Conservation (phyloP, 805 yeast species). For the Suhomyces emberorum region DNA sequence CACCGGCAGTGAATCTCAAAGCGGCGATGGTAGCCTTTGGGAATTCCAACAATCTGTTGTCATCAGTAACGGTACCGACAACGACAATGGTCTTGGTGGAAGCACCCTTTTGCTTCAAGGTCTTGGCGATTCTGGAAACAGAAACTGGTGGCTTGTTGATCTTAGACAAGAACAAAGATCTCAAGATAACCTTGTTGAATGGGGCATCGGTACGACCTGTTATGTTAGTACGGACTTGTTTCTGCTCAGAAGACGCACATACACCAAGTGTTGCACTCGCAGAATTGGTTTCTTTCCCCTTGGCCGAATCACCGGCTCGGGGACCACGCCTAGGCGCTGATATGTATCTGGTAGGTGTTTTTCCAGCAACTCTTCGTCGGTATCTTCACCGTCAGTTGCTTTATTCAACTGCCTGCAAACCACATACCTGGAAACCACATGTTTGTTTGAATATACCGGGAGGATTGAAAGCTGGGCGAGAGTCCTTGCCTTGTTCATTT, state of each 20-base stretch:
- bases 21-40: constrained; percentile 99
- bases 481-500: no score
- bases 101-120: constrained; percentile 78
- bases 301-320: constrained; percentile 15
- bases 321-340: neutral
- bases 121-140: constrained; percentile 83
- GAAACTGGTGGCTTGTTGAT: constrained; percentile 99
- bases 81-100: constrained; percentile 91
- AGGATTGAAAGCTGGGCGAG: no score
- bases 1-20: constrained; percentile 98
- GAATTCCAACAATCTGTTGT: constrained; percentile 86
- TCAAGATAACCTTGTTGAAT: constrained; percentile 97
- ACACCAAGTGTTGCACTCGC: constrained; percentile 24
- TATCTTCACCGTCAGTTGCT: constrained; percentile 8
- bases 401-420: neutral
- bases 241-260: constrained; percentile 48
- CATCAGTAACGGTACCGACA: constrained; percentile 99
- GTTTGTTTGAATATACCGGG: neutral
- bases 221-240: constrained; percentile 31
- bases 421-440: neutral
- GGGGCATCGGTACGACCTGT: constrained; percentile 97
- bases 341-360: neutral
- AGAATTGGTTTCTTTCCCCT: constrained; percentile 14
- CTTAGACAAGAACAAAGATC: constrained; percentile 94
- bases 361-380: constrained; percentile 1